Evolutionary conservation across 148 eudicot species (phyloP), one percentile per base, ranked within the genome.

Genomic region (Mesembryanthemum crystallinum): DNA sequence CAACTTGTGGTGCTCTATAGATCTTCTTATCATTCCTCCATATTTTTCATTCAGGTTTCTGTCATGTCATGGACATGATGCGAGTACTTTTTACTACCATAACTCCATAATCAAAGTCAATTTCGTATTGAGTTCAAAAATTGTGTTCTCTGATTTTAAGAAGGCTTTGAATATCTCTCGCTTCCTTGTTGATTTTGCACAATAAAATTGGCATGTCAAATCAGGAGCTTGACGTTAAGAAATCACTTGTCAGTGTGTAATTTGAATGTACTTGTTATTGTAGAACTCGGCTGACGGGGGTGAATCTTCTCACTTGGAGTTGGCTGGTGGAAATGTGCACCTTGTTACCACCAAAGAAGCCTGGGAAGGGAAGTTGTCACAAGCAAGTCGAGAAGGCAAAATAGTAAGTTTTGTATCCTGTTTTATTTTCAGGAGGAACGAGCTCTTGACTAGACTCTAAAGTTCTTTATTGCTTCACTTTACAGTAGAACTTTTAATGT

Each of bases 251-350:
- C 66, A 14, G 14, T 17, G 62, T 65, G 15, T n/a, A 51, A 27
- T 27, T 73, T 76, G 28, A 52, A 30, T 59, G 29, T 43, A 55
- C 39, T 82, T 64, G 67, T 79, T 45, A 21, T 70, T 84, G 77
- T 79, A 83, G 89, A 25, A 63, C 66, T 61, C 72, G 8, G 67
- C 75, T 25, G 88, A 87, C 15, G 87, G 71, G 9, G 93, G 88
- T 35, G 88, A 89, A 27, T 82, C 90, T 67, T 82, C 81, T 27
- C 85, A 85, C 72, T 80, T 82, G 52, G 85, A 88, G 52, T 78
- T 90, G 71, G 86, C 88, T 63, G 96, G 96, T 84, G 96, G 96
- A 73, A 88, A 89, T 81, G 96, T 93, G 77, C 82, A 87, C 54
- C 93, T 90, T 64, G 79, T 93, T 75, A 93, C 90, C 45, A 84